Percentiles rank a stretch among this genome's conserved stretches.
phyloP scores from a whole-genome alignment of 805 yeast species.

The Lipomyces yamanashiensis region DNA sequence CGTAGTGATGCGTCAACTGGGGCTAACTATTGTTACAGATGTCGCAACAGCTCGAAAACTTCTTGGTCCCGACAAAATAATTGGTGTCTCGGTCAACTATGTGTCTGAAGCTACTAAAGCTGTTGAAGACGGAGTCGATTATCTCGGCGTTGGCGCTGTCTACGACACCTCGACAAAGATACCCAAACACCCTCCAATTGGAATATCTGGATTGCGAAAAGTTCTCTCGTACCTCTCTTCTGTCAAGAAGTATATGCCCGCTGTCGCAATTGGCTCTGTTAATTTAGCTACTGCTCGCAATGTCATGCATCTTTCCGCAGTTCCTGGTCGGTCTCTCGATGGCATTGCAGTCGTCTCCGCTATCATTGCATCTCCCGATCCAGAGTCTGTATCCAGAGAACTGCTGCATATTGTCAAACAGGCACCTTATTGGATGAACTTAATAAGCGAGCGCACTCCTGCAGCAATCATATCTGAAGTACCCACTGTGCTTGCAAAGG shows the following conservation, averaged over 20 bases:
- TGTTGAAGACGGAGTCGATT: constrained; percentile 63
- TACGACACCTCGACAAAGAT: constrained; percentile 76
- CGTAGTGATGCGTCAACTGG: neutral
- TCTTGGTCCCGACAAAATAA: constrained; percentile 72
- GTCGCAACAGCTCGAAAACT: constrained; percentile 61
- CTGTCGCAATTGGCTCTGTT: constrained; percentile 84
- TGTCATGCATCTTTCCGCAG: constrained; percentile 57
- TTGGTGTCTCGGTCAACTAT: constrained; percentile 77
- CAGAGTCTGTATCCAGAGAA: constrained; percentile 55
- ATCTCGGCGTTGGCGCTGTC: constrained; percentile 83
- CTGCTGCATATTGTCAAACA: constrained; percentile 45
- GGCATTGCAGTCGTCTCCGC: constrained; percentile 93
- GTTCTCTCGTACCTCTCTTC: constrained; percentile 47
- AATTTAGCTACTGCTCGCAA: constrained; percentile 64
- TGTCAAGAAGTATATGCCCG: constrained; percentile 46
- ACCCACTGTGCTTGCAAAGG: constrained; percentile 41
- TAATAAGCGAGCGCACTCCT: constrained; percentile 15
- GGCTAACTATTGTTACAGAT: constrained; percentile 36
- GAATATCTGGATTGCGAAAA: constrained; percentile 66
- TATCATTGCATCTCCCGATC: constrained; percentile 67
- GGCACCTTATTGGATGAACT: constrained; percentile 40
- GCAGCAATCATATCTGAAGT: constrained; percentile 30
- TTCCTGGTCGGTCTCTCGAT: constrained; percentile 55
- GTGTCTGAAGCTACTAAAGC: constrained; percentile 61
- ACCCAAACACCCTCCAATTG: constrained; percentile 61